Conservation (phyloP, 2,329 filamentous ascomycete genomes). For the Lachnellula occidentalis region DNA sequence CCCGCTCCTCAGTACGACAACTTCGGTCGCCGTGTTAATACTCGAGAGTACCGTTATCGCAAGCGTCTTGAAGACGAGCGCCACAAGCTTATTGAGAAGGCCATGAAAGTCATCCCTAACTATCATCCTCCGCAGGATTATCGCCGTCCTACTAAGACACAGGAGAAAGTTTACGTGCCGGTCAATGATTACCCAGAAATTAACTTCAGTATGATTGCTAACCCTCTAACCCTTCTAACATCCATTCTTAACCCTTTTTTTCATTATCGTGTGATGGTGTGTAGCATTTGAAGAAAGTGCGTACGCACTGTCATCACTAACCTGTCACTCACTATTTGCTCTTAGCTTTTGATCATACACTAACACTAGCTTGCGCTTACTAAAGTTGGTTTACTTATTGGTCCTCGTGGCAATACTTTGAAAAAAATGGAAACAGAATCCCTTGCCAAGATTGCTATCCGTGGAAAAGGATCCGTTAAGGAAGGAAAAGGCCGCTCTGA, state of each 20-base stretch:
- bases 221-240: constrained; percentile 84
- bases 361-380: constrained; percentile 86
- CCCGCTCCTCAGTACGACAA: constrained; percentile 98
- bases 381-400: constrained; percentile 99
- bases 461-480: constrained; percentile 98
- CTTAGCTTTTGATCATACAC: constrained; percentile 45
- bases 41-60: constrained; percentile 95
- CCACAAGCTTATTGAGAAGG: constrained; percentile 97
- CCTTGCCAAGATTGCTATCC: constrained; percentile 96
- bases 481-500: constrained; percentile 99
- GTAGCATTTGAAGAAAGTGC: constrained; percentile 28
- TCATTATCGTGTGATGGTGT: constrained; percentile 36
- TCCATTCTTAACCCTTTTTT: constrained; percentile 35
- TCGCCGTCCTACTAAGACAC: constrained; percentile 97
- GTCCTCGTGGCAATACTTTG: constrained; percentile 97
- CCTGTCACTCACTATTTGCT: constrained; percentile 32
- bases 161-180: constrained; percentile 99
- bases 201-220: constrained; percentile 99
- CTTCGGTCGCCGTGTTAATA: constrained; percentile 98
- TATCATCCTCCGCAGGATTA: constrained; percentile 99
- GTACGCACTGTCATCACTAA: constrained; percentile 33
- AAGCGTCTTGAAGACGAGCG: constrained; percentile 98
- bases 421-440: constrained; percentile 99
- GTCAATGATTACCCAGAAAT: constrained; percentile 99
- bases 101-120: constrained; percentile 99